A percentile compares a stretch with the other conserved stretches of the same genome.
phyloP scores from a whole-genome alignment of 2,329 filamentous ascomycete genomes.

The Hymenoscyphus linearis region DNA sequence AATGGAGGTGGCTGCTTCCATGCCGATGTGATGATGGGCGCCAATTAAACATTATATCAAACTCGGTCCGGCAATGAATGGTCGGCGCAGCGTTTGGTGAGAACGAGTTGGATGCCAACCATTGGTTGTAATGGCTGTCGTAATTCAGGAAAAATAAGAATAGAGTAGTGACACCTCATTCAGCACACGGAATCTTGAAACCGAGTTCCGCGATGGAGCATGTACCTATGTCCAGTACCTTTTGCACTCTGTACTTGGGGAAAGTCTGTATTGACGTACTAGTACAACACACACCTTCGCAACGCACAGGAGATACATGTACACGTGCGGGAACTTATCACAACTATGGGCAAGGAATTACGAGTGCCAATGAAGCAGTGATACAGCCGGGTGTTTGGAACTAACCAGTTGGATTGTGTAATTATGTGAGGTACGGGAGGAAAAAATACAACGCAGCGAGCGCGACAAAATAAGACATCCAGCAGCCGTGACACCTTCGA shows the following conservation, averaged over 20 bases:
- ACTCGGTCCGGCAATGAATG: no score
- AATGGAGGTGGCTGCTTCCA: no score
- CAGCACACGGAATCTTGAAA: conserved; percentile 6
- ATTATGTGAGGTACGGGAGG: not conserved
- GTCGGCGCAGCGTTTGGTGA: not conserved
- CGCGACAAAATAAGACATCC: not conserved
- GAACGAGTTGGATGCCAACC: not conserved
- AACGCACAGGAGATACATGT: no score
- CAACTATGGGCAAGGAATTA: no score
- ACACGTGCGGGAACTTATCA: no score
- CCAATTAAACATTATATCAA: not conserved
- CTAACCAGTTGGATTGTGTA: not conserved
- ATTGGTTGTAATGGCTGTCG: not conserved
- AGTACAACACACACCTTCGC: not conserved
- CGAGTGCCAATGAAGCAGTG: not conserved
- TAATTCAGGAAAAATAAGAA: not conserved
- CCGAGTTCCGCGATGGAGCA: conserved; percentile 5
- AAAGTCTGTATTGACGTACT: not conserved
- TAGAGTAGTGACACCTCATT: conserved; percentile 3
- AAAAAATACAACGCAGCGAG: not conserved
- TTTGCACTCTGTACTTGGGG: no score
- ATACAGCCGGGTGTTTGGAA: not conserved
- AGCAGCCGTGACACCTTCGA: not conserved
- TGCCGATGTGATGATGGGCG: no score
- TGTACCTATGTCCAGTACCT: not conserved